phyloP scores from a whole-genome alignment of 768 basidiomycete species.

The Mycena rosella region DNA sequence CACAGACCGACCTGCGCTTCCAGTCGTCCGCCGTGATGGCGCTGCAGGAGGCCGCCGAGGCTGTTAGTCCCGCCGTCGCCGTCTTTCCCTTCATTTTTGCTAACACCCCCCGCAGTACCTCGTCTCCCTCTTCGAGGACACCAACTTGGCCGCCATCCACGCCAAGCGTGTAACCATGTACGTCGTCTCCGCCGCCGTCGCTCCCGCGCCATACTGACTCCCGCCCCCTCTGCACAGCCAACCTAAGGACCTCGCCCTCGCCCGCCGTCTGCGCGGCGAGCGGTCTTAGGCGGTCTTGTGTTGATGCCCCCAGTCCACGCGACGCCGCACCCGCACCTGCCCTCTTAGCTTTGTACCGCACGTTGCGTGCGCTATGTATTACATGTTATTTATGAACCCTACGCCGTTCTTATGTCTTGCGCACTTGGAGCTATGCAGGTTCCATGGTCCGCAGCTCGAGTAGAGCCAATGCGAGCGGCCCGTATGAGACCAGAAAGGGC shows the following conservation, averaged over 20 bases:
- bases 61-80: not conserved
- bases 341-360: slow-evolving; percentile 8
- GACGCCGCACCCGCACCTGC: too few species aligned
- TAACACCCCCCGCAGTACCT: slow-evolving; percentile 4
- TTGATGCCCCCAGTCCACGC: too few species aligned
- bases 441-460: too few species aligned
- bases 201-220: not conserved
- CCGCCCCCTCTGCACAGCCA: not conserved
- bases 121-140: slow-evolving; percentile 34
- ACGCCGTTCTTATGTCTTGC: too few species aligned
- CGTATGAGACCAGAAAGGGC: too few species aligned
- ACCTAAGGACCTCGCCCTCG: slow-evolving; percentile 33
- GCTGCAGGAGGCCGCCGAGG: slow-evolving; percentile 30
- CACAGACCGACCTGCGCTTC: slow-evolving; percentile 31
- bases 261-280: slow-evolving; percentile 30
- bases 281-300: slow-evolving; percentile 24
- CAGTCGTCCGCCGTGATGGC: slow-evolving; percentile 33
- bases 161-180: slow-evolving; percentile 31
- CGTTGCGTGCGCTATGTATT: slow-evolving; percentile 2
- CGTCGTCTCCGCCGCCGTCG: not conserved
- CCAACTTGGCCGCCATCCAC: slow-evolving; percentile 33
- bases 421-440: too few species aligned
- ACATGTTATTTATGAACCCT: slow-evolving; percentile 15
- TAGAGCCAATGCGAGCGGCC: too few species aligned
- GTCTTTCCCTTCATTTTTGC: not conserved